These are phyloP conservation scores for Boletus smithii DNA, from an alignment of 1,284 basidiomycete species.

Conservation along the genomic window DNA sequence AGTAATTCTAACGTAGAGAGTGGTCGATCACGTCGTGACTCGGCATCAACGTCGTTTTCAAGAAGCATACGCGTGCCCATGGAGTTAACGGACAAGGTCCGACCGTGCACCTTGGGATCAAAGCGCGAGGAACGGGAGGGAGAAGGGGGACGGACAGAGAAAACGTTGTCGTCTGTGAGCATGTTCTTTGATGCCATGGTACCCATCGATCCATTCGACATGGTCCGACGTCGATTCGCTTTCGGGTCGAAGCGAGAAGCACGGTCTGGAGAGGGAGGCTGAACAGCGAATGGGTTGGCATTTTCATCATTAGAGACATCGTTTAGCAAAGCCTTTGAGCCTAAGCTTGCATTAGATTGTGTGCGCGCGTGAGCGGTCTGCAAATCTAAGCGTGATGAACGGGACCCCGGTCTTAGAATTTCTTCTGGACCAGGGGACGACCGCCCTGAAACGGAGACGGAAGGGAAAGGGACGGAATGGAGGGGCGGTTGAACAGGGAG, in stretches of 20 bases:
- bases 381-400: constrained; percentile 32
- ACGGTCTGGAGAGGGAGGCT: constrained; percentile 35
- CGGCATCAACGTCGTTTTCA: constrained; percentile 51
- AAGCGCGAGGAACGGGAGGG: constrained; percentile 62
- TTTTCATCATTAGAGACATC: constrained; percentile 27
- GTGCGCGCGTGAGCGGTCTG: constrained; percentile 39
- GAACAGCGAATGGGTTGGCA: constrained; percentile 26
- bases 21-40: constrained; percentile 47
- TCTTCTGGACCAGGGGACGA: constrained; percentile 45
- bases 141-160: constrained; percentile 57
- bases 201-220: constrained; percentile 41
- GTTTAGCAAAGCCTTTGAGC: constrained; percentile 42
- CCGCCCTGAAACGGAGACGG: constrained; percentile 45
- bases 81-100: constrained; percentile 65
- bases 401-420: constrained; percentile 30
- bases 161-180: constrained; percentile 53
- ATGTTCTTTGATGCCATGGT: constrained; percentile 33
- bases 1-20: constrained; percentile 72
- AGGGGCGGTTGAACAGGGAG: constrained; percentile 42
- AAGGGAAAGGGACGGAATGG: constrained; percentile 63
- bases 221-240: constrained; percentile 35
- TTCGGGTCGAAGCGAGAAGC: constrained; percentile 42
- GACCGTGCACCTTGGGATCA: constrained; percentile 65
- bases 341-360: constrained; percentile 48
- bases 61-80: constrained; percentile 60